A percentile compares a stretch with the other conserved stretches of the same genome.
These are phyloP conservation scores for Neonectria hederae DNA, from an alignment of 2,329 filamentous ascomycete genomes.

Conservation along the genomic window DNA sequence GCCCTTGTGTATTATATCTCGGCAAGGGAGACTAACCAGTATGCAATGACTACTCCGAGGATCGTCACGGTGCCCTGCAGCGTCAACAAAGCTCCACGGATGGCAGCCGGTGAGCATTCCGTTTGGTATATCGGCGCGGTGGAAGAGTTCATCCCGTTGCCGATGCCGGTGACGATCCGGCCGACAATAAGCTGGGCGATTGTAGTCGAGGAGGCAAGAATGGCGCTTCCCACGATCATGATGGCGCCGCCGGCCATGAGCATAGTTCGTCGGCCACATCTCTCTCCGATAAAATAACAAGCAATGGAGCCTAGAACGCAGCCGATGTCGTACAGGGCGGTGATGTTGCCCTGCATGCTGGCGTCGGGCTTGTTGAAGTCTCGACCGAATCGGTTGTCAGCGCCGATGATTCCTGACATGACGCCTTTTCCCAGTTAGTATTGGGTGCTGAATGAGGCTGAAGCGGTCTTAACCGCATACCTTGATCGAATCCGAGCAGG, in stretches of 20 bases:
- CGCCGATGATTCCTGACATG: conserved; percentile 44
- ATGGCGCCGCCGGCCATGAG: conserved; percentile 38
- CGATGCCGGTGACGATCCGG: conserved; percentile 53
- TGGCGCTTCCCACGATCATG: conserved; percentile 50
- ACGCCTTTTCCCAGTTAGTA: neutral
- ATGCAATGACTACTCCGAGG: too few species aligned
- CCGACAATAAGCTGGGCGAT: conserved; percentile 53
- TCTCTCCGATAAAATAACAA: conserved; percentile 21
- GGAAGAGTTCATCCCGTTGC: conserved; percentile 56
- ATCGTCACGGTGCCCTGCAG: too few species aligned
- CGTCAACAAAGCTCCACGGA: too few species aligned
- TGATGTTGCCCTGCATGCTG: conserved; percentile 25
- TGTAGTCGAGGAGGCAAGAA: conserved; percentile 49
- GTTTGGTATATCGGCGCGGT: conserved; percentile 17
- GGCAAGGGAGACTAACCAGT: too few species aligned
- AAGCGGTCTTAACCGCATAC: neutral
- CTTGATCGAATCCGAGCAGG: conserved; percentile 18
- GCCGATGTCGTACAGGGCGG: conserved; percentile 20
- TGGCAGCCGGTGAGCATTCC: too few species aligned
- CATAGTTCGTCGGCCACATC: conserved; percentile 15
- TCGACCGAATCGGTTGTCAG: conserved; percentile 20
- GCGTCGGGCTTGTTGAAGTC: conserved; percentile 25
- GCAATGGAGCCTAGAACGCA: conserved; percentile 22
- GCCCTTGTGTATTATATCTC: too few species aligned
- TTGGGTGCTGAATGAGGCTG: neutral